These are phyloP conservation scores for Starmerella bombicola DNA, from an alignment of 805 yeast genomes.

Conservation along the genomic window DNA sequence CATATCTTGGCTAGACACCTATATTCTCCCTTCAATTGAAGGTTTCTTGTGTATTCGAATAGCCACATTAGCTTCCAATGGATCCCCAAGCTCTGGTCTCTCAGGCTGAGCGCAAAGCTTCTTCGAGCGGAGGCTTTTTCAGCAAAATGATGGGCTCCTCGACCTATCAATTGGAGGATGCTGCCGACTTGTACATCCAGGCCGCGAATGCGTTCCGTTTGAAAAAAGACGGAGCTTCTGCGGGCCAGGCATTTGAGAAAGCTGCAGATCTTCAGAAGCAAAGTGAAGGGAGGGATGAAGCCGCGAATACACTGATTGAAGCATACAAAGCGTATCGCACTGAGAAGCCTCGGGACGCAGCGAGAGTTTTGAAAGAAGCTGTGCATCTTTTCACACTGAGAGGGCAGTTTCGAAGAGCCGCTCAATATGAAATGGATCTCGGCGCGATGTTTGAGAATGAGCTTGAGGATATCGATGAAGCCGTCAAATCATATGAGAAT, in stretches of 20 bases:
- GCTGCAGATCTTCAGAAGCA: slow-evolving; percentile 72
- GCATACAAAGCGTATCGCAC: slow-evolving; percentile 77
- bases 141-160: slow-evolving; percentile 41
- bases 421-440: slow-evolving; percentile 82
- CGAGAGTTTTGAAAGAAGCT: slow-evolving; percentile 61
- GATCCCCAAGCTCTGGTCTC: slow-evolving; percentile 22
- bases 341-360: slow-evolving; percentile 64
- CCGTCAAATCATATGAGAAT: slow-evolving; percentile 67
- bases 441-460: slow-evolving; percentile 77
- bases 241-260: slow-evolving; percentile 72
- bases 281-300: slow-evolving; percentile 75
- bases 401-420: slow-evolving; percentile 95
- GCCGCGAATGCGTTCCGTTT: slow-evolving; percentile 87
- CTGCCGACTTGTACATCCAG: slow-evolving; percentile 76
- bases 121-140: slow-evolving; percentile 51
- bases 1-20: too few relatives aligned
- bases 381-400: slow-evolving; percentile 70
- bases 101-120: slow-evolving; percentile 58
- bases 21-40: too few relatives aligned
- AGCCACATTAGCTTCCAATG: slow-evolving; percentile 9
- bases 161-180: slow-evolving; percentile 67
- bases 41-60: too few relatives aligned
- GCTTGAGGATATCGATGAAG: slow-evolving; percentile 51
- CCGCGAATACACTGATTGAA: slow-evolving; percentile 78
- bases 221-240: slow-evolving; percentile 51